Evolutionary conservation across 1,139 yeast genomes (phyloP), one percentile per base, ranked within the genome.

Genomic region (Saccharomyces hybrid): DNA sequence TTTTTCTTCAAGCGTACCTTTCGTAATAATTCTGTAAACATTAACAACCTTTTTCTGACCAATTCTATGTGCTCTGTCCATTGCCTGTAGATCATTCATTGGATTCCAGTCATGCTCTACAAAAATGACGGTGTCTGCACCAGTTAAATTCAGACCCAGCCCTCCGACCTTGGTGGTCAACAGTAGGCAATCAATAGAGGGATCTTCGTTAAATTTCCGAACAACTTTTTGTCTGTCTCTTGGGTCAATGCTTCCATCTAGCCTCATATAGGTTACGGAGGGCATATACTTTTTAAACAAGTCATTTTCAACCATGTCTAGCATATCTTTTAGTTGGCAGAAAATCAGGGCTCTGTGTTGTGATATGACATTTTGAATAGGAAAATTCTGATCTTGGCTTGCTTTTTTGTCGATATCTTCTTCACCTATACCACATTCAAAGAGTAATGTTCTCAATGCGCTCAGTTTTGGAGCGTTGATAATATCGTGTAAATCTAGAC

Each of bases 61-160:
- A 62, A 95, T 82, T 70, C 99, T 80, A 72, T 95, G 99, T 0
- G 99, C 99, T 67, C 99, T 80, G 70, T 95, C 99, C 99, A 95
- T 95, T 0, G 99, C 99, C 70, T 95, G 99, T 57, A 95, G 77
- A 75, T 95, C 99, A 68, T 90, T 93, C 99, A 95, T 95, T 26
- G 99, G 99, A 69, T 95, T 95, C 99, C 99, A 95, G 71, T 95
- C 99, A 68, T 95, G 99, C 68, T 95, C 99, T 44, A 95, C 96
- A 73, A 95, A 95, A 13, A 95, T 93, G 52, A 95, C 99, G 0
- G 99, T 95, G 69, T 95, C 99, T 0, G 99, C 99, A 59, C 99
- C 99, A 0, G 99, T 95, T 70, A 95, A 78, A 69, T 95, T 95
- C 66, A 95, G 82, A 11, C 99, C 99, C 57, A 95, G 78, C 26